Conservation (phyloP, 169 alveolate species). For the Cryptosporidium muris region DNA sequence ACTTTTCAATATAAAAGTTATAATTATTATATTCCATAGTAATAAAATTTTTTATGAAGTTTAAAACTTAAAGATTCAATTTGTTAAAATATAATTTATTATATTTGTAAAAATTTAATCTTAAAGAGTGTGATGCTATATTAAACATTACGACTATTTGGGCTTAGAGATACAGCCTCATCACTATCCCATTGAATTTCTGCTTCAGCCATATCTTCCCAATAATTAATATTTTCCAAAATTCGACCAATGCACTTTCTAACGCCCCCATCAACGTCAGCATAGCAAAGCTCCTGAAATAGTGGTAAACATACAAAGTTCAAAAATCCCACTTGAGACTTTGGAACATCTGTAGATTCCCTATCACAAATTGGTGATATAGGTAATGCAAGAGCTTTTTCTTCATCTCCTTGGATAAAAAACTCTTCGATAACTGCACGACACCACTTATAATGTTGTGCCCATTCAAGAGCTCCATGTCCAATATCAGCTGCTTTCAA, state of each 20-base stretch:
- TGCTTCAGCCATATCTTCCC: slow-evolving; percentile 73
- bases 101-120: too few species aligned
- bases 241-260: slow-evolving; percentile 58
- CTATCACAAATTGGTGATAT: slow-evolving; percentile 94
- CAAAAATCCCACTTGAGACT: slow-evolving; percentile 93
- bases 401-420: slow-evolving; percentile 91
- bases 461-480: slow-evolving; percentile 89
- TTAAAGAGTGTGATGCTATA: too few species aligned
- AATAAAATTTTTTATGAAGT: too few species aligned
- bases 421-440: slow-evolving; percentile 91
- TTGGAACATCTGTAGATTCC: slow-evolving; percentile 88
- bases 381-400: slow-evolving; percentile 88
- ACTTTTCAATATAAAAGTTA: too few species aligned
- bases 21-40: too few species aligned
- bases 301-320: slow-evolving; percentile 89
- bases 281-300: slow-evolving; percentile 78
- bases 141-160: slow-evolving; percentile 9
- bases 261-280: slow-evolving; percentile 62
- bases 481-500: slow-evolving; percentile 93
- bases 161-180: slow-evolving; percentile 42
- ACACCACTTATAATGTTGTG: slow-evolving; percentile 90
- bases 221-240: slow-evolving; percentile 52
- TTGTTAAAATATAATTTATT: too few species aligned
- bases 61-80: too few species aligned
- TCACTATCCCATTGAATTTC: slow-evolving; percentile 63